A percentile compares a stretch with the other conserved stretches of the same genome.
phyloP scores from a whole-genome alignment of 2,329 filamentous ascomycete species.

The Allantophomopsis cytisporea region DNA sequence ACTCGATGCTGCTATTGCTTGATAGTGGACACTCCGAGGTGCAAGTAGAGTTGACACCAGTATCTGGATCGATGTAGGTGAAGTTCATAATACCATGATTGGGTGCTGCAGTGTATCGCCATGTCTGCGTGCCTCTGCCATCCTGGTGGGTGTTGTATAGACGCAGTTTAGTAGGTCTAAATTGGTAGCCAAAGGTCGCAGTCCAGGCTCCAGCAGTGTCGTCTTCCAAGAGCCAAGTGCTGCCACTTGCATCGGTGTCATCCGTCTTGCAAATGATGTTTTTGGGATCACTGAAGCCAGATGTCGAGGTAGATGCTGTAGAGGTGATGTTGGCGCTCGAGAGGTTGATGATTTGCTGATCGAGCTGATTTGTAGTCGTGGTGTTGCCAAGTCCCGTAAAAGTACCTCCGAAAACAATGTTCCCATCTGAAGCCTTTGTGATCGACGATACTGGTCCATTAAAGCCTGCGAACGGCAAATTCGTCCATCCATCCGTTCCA shows the following conservation, averaged over 20 bases:
- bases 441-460: slow-evolving; percentile 88
- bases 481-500: slow-evolving; percentile 53
- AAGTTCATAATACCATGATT: slow-evolving; percentile 92
- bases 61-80: slow-evolving; percentile 69
- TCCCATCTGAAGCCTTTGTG: slow-evolving; percentile 61
- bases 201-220: slow-evolving; percentile 68
- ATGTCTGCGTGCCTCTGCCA: slow-evolving; percentile 77
- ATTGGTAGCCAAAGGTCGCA: slow-evolving; percentile 71
- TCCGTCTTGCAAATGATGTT: slow-evolving; percentile 73
- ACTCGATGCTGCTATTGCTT: slow-evolving; percentile 47
- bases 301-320: slow-evolving; percentile 42
- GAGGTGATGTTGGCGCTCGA: slow-evolving; percentile 62
- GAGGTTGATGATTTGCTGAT: slow-evolving; percentile 75
- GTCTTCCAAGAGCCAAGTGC: slow-evolving; percentile 72
- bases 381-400: slow-evolving; percentile 84
- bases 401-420: slow-evolving; percentile 82
- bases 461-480: slow-evolving; percentile 84
- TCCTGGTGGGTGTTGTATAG: slow-evolving; percentile 79
- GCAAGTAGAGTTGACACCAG: slow-evolving; percentile 56
- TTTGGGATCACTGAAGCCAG: slow-evolving; percentile 60
- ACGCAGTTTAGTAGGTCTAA: slow-evolving; percentile 74
- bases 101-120: slow-evolving; percentile 73
- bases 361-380: slow-evolving; percentile 49
- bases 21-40: slow-evolving; percentile 78
- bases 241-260: slow-evolving; percentile 53